phyloP scores from a whole-genome alignment of 805 yeast species.

The Saccharomycopsis guyanensis region DNA sequence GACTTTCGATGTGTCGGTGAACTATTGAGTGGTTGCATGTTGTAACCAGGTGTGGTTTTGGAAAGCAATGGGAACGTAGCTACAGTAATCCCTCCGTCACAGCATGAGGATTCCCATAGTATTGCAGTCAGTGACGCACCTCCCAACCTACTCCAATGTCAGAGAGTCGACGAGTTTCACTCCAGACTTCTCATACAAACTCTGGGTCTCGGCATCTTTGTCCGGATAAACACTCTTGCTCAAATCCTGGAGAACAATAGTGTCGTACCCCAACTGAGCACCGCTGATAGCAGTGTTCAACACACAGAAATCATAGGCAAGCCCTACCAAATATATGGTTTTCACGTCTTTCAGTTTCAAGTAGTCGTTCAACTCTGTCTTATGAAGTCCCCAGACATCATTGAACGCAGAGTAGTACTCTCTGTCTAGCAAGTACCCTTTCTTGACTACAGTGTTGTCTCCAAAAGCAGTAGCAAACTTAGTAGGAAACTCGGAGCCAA shows the following conservation, averaged over 20 bases:
- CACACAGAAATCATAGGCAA: slow-evolving; percentile 87
- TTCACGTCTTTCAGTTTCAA: slow-evolving; percentile 41
- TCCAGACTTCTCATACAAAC: slow-evolving; percentile 28
- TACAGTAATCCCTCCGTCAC: no score
- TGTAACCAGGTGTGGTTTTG: no score
- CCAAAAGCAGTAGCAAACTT: slow-evolving; percentile 34
- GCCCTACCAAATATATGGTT: slow-evolving; percentile 66
- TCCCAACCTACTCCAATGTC: neutral
- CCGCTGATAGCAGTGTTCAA: slow-evolving; percentile 69
- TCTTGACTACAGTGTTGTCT: slow-evolving; percentile 42
- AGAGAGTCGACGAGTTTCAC: slow-evolving; percentile 25
- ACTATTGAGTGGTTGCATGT: neutral
- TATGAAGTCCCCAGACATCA: slow-evolving; percentile 67
- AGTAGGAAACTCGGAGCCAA: slow-evolving; percentile 57
- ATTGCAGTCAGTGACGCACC: no score
- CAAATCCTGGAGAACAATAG: slow-evolving; percentile 52
- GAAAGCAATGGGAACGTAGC: no score
- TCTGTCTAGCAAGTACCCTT: slow-evolving; percentile 64
- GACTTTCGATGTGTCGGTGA: slow-evolving; percentile 1
- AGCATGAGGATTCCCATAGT: no score
- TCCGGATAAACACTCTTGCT: slow-evolving; percentile 49
- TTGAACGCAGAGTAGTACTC: slow-evolving; percentile 86
- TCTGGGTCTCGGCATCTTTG: slow-evolving; percentile 30
- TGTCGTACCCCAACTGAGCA: slow-evolving; percentile 49
- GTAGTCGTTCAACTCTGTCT: slow-evolving; percentile 53